These are phyloP conservation scores for Podila clonocystis DNA, from an alignment of 192 early-diverging fungal species.

Conservation along the genomic window DNA sequence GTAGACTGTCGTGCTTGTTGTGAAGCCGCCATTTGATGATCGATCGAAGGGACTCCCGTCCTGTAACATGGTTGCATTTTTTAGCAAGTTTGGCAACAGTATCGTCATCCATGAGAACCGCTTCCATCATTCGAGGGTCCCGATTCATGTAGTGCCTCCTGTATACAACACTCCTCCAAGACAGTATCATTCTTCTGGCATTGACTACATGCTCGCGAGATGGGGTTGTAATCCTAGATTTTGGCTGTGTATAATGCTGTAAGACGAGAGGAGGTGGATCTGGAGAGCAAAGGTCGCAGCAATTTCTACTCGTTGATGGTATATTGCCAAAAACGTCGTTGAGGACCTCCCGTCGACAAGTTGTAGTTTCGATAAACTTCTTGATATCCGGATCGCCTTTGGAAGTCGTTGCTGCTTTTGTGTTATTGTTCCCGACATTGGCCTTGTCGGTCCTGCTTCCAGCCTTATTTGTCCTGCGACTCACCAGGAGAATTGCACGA, in stretches of 20 bases:
- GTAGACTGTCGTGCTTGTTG: conserved; percentile 1
- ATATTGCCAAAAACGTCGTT: conserved; percentile 10
- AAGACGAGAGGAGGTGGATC: conserved; percentile 3
- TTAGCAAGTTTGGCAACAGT: conserved; percentile 1
- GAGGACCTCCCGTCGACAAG: conserved; percentile 8
- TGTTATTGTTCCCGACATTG: neutral
- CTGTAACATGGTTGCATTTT: neutral
- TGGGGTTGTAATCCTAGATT: neutral
- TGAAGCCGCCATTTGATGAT: conserved; percentile 3
- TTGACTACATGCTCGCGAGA: neutral
- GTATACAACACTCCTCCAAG: conserved; percentile 2
- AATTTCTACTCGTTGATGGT: neutral
- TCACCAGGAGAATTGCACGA: neutral
- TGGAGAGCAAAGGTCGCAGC: conserved; percentile 5
- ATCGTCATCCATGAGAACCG: neutral
- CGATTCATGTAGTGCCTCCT: neutral
- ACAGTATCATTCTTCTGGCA: neutral
- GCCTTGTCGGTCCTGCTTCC: neutral
- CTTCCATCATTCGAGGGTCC: conserved; percentile 4
- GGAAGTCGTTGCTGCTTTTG: neutral
- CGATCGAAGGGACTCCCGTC: conserved; percentile 4
- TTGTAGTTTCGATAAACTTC: neutral
- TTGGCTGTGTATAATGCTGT: conserved; percentile 1
- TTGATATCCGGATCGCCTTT: neutral
- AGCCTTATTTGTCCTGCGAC: neutral